phyloP scores from a whole-genome alignment of 805 yeast genomes.

The Yarrowia sp. region DNA sequence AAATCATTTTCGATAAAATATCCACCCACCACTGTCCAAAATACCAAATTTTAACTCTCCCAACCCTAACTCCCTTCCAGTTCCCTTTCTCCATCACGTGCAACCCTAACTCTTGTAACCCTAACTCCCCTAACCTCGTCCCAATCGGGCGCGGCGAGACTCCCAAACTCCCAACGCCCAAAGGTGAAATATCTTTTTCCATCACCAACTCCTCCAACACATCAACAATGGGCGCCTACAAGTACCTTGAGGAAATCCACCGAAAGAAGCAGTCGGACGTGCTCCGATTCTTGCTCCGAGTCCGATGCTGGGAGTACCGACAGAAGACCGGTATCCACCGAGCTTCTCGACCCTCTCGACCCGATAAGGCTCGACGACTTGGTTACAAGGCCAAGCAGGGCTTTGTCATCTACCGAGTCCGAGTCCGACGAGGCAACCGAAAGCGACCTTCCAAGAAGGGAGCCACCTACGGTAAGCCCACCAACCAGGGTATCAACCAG shows the following conservation, averaged over 20 bases:
- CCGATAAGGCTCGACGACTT: slow-evolving; percentile 99
- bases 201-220: not conserved
- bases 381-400: slow-evolving; percentile 99
- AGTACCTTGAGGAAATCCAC: slow-evolving; percentile 97
- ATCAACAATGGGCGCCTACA: slow-evolving; percentile 91
- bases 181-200: not conserved
- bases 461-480: slow-evolving; percentile 99
- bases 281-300: slow-evolving; percentile 96
- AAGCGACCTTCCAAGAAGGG: slow-evolving; percentile 99
- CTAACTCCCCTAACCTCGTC: slow-evolving; percentile 1
- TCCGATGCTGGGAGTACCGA: slow-evolving; percentile 99
- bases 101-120: slow-evolving; percentile 15
- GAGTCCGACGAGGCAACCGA: slow-evolving; percentile 99
- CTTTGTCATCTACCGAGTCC: slow-evolving; percentile 95
- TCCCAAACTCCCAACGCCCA: slow-evolving; percentile 2
- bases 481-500: slow-evolving; percentile 99
- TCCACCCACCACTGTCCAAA: too few species aligned
- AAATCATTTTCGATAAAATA: too few species aligned
- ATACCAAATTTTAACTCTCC: too few species aligned
- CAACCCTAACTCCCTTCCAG: too few species aligned
- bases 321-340: slow-evolving; percentile 98
- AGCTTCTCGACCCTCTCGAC: slow-evolving; percentile 97
- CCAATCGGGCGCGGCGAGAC: not conserved
- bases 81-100: not conserved
- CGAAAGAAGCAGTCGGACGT: slow-evolving; percentile 99